A percentile compares a stretch with the other conserved stretches of the same genome.
phyloP scores from a whole-genome alignment of 2,329 filamentous ascomycete genomes.

The Magnaporthiopsis incrustans region DNA sequence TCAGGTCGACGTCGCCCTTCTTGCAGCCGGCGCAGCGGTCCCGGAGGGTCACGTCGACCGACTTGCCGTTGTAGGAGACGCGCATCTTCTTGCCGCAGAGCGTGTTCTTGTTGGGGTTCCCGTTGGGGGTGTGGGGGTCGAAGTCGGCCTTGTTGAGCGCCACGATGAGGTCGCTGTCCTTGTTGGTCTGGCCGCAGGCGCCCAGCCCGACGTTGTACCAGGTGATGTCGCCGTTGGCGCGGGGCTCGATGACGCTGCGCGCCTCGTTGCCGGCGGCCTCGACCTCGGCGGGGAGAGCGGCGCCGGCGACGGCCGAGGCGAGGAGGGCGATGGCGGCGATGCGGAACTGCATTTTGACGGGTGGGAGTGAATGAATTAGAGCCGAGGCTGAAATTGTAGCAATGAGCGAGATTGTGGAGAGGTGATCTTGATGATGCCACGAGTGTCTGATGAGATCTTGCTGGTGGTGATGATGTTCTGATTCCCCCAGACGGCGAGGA shows the following conservation, averaged over 20 bases:
- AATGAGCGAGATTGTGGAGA: background rate
- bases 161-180: constrained; percentile 46
- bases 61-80: constrained; percentile 30
- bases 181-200: constrained; percentile 50
- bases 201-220: constrained; percentile 55
- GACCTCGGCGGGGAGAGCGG: background rate
- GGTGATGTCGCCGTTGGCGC: constrained; percentile 51
- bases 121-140: constrained; percentile 41
- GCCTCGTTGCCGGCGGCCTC: background rate
- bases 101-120: constrained; percentile 17
- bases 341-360: constrained; percentile 3
- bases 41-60: constrained; percentile 52
- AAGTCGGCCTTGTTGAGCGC: constrained; percentile 53
- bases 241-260: background rate
- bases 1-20: constrained; percentile 41
- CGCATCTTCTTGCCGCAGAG: constrained; percentile 52
- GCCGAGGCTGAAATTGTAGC: background rate
- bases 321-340: background rate
- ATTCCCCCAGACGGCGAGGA: background rate
- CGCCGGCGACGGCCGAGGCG: background rate
- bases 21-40: constrained; percentile 53
- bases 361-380: background rate
- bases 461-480: background rate
- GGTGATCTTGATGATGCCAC: background rate
- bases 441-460: background rate